These are phyloP conservation scores for Cordyceps cicadae DNA, from an alignment of 2,329 filamentous ascomycete genomes.

Conservation along the genomic window DNA sequence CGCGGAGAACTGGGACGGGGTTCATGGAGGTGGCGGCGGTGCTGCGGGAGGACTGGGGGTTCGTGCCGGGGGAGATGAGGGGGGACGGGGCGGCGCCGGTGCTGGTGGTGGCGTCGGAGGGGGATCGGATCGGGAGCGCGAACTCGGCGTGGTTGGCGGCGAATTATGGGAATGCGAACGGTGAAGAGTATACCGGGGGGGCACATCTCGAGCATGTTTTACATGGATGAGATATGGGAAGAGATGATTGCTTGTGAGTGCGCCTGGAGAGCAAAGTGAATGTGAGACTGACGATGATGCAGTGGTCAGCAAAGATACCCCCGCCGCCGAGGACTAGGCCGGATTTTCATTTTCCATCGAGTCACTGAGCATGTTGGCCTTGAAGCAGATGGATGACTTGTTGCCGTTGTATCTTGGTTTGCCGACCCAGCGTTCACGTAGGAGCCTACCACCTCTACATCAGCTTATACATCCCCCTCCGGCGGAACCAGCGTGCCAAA, in stretches of 20 bases:
- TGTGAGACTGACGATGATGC: neutral
- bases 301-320: neutral
- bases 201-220: conserved; percentile 16
- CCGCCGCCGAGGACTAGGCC: too few relatives aligned
- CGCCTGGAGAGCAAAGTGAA: neutral
- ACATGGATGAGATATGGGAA: conserved; percentile 17
- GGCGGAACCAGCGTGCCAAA: conserved; percentile 11
- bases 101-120: conserved; percentile 15
- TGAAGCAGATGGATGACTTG: too few relatives aligned
- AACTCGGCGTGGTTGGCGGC: conserved; percentile 15
- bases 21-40: conserved; percentile 19
- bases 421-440: too few relatives aligned
- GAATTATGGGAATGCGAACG: conserved; percentile 14
- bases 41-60: conserved; percentile 19
- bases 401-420: too few relatives aligned
- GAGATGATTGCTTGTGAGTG: conserved; percentile 13
- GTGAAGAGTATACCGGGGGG: conserved; percentile 15
- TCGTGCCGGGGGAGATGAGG: conserved; percentile 14
- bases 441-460: too few relatives aligned
- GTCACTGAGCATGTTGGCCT: too few relatives aligned
- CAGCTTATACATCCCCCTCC: neutral
- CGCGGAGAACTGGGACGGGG: conserved; percentile 18
- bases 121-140: conserved; percentile 15
- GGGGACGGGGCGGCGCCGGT: conserved; percentile 17
- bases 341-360: too few relatives aligned